Evolutionary conservation across 768 basidiomycete species (phyloP), one percentile per base, ranked within the genome.

Genomic region (Leccinum fibrillosum): DNA sequence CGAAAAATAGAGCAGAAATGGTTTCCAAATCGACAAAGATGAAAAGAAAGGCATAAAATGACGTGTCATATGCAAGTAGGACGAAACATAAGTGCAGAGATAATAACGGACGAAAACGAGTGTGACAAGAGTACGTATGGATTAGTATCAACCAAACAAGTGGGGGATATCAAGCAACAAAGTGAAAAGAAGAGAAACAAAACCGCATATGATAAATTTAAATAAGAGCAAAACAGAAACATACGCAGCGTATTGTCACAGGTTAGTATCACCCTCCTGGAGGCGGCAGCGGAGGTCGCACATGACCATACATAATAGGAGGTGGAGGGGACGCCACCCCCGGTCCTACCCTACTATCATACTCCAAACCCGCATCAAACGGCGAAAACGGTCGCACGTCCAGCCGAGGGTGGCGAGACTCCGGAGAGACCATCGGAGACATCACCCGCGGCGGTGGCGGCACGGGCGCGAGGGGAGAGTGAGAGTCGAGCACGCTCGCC

Each of bases 381-480:
- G 82, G 81, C 2, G 80, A 79, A 64, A 83, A 82, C 6, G 82
- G 78, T 44, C 75, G 71, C 37, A 78, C 64, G 32, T 79, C 77
- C 60, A 80, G 47, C 13, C 55, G 64, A 12, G 63, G 30, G 8
- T 66, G 42, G 42, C 19, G 42, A 19, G 42, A 19, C 11, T 19
- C 42, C 5, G 42, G 19, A 44, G 1, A n/a, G 51, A 23, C 21
- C 21, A 45, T 13, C 0, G 64, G 59, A 13, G 62, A 58, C 26
- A 60, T 52, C 12, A 69, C 62, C 54, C 65, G 59, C 49, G 54
- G 4, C 2, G 50, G 59, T 37, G 54, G 3, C 1, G 52, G 51
- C 19, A 37, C 15, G 68, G 72, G 30, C 62, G 64, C 21, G 61
- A 70, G 42, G 19, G 42, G 42, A 44, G 42, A 9, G n/a, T 44